These are phyloP conservation scores for Prunus campanulata DNA, from an alignment of 306 rosid species.

Conservation along the genomic window DNA sequence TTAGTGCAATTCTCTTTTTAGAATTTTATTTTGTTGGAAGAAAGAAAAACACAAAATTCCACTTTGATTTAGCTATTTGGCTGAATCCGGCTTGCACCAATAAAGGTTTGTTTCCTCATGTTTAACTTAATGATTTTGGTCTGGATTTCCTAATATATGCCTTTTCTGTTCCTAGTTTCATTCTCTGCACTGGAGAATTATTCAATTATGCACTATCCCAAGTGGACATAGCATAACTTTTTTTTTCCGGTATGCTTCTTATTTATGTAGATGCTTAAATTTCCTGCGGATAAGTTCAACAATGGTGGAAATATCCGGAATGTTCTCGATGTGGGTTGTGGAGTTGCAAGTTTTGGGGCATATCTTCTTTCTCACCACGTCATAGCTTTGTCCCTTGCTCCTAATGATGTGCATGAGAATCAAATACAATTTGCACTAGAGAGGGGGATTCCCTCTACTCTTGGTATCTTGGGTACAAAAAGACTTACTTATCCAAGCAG, in stretches of 20 bases:
- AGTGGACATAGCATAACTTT: not conserved
- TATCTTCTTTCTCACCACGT: slow-evolving; percentile 54
- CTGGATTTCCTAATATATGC: not conserved
- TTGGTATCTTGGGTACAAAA: slow-evolving; percentile 64
- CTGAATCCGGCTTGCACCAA: not conserved
- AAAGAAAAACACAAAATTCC: not conserved
- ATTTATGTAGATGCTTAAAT: slow-evolving; percentile 54
- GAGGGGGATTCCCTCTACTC: slow-evolving; percentile 67
- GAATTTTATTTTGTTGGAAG: not conserved
- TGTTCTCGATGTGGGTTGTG: slow-evolving; percentile 64
- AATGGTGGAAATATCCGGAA: slow-evolving; percentile 51
- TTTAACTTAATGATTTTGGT: not conserved
- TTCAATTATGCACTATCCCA: not conserved
- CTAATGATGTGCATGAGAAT: slow-evolving; percentile 63
- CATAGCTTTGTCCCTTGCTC: slow-evolving; percentile 57
- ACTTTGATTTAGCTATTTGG: not conserved
- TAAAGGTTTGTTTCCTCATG: not conserved
- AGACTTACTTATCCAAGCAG: slow-evolving; percentile 65
- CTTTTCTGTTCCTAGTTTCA: not conserved
- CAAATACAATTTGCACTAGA: slow-evolving; percentile 68
- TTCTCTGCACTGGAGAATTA: not conserved
- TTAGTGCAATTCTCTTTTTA: not conserved
- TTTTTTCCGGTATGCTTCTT: not conserved
- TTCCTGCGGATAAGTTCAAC: slow-evolving; percentile 46
- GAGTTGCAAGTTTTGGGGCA: slow-evolving; percentile 74